Percentiles rank a stretch among this genome's conserved stretches.
Evolutionary conservation across 2,329 filamentous ascomycete genomes (phyloP).

Genomic region (Botrytis galanthina): DNA sequence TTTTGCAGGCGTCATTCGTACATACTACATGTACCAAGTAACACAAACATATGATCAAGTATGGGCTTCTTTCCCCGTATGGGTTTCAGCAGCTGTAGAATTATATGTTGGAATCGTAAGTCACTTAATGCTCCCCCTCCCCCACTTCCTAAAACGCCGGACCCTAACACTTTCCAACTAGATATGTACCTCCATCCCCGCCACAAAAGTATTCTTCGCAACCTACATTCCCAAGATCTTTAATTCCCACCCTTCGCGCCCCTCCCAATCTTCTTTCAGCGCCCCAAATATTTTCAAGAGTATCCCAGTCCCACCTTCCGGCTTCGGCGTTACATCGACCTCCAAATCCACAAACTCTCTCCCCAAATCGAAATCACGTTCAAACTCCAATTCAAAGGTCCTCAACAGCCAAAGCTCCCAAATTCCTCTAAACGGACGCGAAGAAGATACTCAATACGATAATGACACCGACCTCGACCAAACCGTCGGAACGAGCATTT

Average conservation of each 20-base stretch:
- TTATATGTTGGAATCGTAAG: conserved; percentile 43
- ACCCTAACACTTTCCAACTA: conserved; percentile 21
- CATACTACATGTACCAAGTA: conserved; percentile 40
- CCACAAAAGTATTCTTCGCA: conserved; percentile 45
- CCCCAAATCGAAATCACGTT: background rate
- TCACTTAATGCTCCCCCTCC: background rate
- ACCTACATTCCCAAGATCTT: conserved; percentile 38
- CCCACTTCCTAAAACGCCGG: no score
- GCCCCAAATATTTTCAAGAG: background rate
- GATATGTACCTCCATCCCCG: conserved; percentile 46
- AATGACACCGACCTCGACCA: background rate
- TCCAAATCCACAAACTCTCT: background rate
- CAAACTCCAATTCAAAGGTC: background rate
- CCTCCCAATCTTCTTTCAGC: background rate
- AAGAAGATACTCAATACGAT: background rate
- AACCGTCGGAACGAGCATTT: background rate
- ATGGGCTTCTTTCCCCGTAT: conserved; percentile 41
- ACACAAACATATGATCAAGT: conserved; percentile 39
- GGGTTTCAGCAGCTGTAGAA: conserved; percentile 42
- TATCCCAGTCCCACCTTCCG: background rate
- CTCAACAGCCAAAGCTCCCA: background rate
- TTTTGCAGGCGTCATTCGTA: conserved; percentile 42
- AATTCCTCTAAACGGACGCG: background rate
- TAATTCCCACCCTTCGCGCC: background rate
- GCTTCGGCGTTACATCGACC: background rate